phyloP scores from a whole-genome alignment of 2,329 filamentous ascomycete species.

The Furcasterigmium furcatum region DNA sequence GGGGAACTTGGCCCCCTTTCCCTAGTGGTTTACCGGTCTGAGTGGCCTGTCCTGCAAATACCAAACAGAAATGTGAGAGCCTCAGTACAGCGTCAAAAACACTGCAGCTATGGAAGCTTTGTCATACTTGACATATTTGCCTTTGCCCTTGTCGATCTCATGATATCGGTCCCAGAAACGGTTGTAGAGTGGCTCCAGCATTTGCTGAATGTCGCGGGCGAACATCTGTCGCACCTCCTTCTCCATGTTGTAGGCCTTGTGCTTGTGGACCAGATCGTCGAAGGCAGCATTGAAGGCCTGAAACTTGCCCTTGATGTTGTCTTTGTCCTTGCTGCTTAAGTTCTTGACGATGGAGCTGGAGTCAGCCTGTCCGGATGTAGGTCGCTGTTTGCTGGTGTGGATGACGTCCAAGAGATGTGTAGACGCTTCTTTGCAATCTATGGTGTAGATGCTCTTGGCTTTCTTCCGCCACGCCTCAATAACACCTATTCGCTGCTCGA shows the following conservation, averaged over 20 bases:
- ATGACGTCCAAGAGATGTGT: constrained; percentile 85
- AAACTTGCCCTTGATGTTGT: constrained; percentile 96
- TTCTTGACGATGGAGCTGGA: constrained; percentile 81
- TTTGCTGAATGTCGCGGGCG: constrained; percentile 79
- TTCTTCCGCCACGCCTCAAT: constrained; percentile 88
- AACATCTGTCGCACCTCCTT: constrained; percentile 80
- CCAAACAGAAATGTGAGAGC: no score
- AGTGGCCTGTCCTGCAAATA: no score
- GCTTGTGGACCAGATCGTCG: constrained; percentile 79
- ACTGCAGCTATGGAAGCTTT: constrained; percentile 74
- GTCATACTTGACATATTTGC: constrained; percentile 98
- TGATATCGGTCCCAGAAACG: constrained; percentile 97
- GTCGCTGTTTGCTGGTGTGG: constrained; percentile 78
- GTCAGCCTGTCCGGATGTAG: constrained; percentile 73
- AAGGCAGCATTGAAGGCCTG: constrained; percentile 86
- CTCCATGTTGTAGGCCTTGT: constrained; percentile 87
- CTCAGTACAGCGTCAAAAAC: constrained; percentile 49
- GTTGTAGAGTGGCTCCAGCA: constrained; percentile 91
- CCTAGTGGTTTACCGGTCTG: no score
- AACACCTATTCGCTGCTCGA: constrained; percentile 62
- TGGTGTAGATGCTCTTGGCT: constrained; percentile 75
- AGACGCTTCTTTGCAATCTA: constrained; percentile 85
- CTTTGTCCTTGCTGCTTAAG: constrained; percentile 85
- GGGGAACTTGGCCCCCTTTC: no score
- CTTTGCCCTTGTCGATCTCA: constrained; percentile 95